phyloP scores from a whole-genome alignment of 208 protist genomes.

The Leishmania mexicana region DNA sequence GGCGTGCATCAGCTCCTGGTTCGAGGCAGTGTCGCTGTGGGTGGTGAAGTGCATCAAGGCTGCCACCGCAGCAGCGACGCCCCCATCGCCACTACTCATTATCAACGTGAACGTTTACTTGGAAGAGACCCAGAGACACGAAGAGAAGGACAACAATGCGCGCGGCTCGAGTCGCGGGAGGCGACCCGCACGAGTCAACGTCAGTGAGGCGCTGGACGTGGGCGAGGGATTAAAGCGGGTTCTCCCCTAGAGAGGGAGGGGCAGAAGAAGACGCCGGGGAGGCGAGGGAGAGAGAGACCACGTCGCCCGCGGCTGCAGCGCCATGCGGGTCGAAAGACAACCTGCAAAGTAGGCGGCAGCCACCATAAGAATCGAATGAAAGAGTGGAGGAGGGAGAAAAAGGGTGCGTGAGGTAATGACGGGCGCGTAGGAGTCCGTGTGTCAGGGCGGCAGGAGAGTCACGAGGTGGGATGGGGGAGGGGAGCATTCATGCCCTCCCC shows the following conservation, averaged over 20 bases:
- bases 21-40: slow-evolving; percentile 13
- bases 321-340: neutral
- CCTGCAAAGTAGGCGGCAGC: neutral
- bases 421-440: neutral
- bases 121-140: neutral
- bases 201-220: neutral
- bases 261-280: neutral
- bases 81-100: neutral
- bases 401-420: neutral
- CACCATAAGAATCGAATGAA: neutral
- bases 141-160: neutral
- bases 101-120: neutral
- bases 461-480: neutral
- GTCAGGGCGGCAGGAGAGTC: neutral
- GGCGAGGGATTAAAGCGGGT: neutral
- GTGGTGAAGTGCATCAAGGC: slow-evolving; percentile 25
- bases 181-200: neutral
- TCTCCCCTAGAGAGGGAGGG: neutral
- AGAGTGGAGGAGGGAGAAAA: neutral
- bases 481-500: neutral
- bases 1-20: slow-evolving; percentile 22
- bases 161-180: neutral
- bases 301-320: neutral
- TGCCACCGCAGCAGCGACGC: slow-evolving; percentile 5
- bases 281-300: neutral